Conservation (phyloP, 1,284 basidiomycete genomes). For the Coniferiporia weirii region DNA sequence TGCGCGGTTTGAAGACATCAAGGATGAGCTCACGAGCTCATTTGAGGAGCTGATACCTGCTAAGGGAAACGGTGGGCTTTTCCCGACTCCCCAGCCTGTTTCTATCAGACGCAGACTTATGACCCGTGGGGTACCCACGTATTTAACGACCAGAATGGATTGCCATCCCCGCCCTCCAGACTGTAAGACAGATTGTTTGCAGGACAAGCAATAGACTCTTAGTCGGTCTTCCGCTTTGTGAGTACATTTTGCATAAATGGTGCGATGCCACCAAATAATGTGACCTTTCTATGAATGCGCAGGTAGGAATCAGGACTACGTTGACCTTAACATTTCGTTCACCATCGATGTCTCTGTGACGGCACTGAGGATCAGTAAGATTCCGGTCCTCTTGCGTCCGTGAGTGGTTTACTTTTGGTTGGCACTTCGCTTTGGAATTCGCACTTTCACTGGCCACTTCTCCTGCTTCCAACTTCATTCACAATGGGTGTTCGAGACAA, state of each 20-base stretch:
- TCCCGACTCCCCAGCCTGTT: not conserved
- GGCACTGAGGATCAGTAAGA: conserved; percentile 26
- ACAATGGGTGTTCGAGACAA: not conserved
- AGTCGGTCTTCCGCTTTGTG: conserved; percentile 37
- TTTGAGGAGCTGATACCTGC: conserved; percentile 23
- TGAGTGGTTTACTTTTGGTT: not conserved
- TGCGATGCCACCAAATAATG: too few species aligned
- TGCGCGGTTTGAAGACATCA: conserved; percentile 22
- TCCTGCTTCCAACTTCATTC: not conserved
- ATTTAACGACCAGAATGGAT: conserved; percentile 32
- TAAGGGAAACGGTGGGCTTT: conserved; percentile 18
- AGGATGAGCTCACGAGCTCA: conserved; percentile 25
- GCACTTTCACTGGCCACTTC: conserved; percentile 23
- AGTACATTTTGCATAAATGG: conserved; percentile 7
- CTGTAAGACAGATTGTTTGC: conserved; percentile 35
- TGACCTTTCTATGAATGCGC: not conserved
- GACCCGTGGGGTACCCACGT: not conserved
- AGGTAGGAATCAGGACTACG: conserved; percentile 40
- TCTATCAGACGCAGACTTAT: too few species aligned
- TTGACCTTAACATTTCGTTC: conserved; percentile 32
- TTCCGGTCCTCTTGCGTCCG: conserved; percentile 31
- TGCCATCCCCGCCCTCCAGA: conserved; percentile 29
- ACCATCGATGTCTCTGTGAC: conserved; percentile 28
- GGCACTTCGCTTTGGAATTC: conserved; percentile 22
- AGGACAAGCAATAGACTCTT: conserved; percentile 37